Percentiles rank a stretch among this genome's conserved stretches.
phyloP scores from a whole-genome alignment of 1,139 yeast genomes.

The Hansenula anomala region DNA sequence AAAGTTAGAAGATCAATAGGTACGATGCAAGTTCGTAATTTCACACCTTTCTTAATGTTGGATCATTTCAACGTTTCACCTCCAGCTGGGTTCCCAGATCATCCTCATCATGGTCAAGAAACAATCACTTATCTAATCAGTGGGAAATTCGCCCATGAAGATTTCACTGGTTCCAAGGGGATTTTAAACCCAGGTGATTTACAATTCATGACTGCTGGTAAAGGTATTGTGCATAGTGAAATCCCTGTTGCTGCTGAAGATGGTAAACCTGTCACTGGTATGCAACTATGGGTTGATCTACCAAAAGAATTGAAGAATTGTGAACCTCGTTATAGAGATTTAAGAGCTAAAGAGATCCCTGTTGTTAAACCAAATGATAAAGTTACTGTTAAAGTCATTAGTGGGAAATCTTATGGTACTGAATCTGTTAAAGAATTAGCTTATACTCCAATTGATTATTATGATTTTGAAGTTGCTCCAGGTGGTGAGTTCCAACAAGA shows the following conservation, averaged over 20 bases:
- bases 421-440: slow-evolving; percentile 74
- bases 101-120: slow-evolving; percentile 91
- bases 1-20: slow-evolving; percentile 81
- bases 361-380: slow-evolving; percentile 62
- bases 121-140: slow-evolving; percentile 71
- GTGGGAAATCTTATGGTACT: slow-evolving; percentile 74
- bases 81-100: slow-evolving; percentile 86
- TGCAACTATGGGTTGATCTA: slow-evolving; percentile 91
- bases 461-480: slow-evolving; percentile 61
- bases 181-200: slow-evolving; percentile 78
- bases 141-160: slow-evolving; percentile 87
- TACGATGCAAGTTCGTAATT: slow-evolving; percentile 57
- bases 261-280: slow-evolving; percentile 58
- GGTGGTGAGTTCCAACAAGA: slow-evolving; percentile 65
- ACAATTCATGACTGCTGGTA: slow-evolving; percentile 95
- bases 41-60: slow-evolving; percentile 78
- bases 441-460: slow-evolving; percentile 77
- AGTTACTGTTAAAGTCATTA: slow-evolving; percentile 65
- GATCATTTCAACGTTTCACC: slow-evolving; percentile 68
- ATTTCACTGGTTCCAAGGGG: slow-evolving; percentile 82
- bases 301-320: slow-evolving; percentile 65
- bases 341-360: slow-evolving; percentile 70
- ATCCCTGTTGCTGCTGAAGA: slow-evolving; percentile 69
- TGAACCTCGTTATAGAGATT: slow-evolving; percentile 78
- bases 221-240: slow-evolving; percentile 81